Evolutionary conservation across 371 early-diverging fungal species (phyloP).

Genomic region (Rhizopus delemar): DNA sequence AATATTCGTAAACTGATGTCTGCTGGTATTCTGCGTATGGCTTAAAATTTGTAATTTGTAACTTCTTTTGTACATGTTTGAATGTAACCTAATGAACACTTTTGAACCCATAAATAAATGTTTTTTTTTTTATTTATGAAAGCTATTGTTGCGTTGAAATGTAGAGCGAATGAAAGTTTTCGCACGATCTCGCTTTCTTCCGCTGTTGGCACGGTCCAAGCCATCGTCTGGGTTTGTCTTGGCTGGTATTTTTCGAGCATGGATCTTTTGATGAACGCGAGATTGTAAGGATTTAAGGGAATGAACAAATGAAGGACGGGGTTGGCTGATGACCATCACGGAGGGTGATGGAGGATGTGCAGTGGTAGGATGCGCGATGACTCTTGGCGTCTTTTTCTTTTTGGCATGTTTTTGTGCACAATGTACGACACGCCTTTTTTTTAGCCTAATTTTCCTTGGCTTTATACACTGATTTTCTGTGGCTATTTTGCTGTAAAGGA

Average conservation of each 20-base stretch:
- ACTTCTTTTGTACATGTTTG: neutral
- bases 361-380: too few species aligned
- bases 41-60: slow-evolving; percentile 33
- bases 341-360: too few species aligned
- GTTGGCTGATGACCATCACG: too few species aligned
- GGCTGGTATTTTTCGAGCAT: too few species aligned
- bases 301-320: too few species aligned
- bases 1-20: slow-evolving; percentile 92
- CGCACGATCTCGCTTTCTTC: slow-evolving; percentile 10
- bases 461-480: neutral
- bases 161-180: slow-evolving; percentile 12
- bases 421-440: too few species aligned
- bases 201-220: neutral
- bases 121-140: neutral
- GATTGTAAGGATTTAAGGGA: too few species aligned
- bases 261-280: too few species aligned
- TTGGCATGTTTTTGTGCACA: too few species aligned
- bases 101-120: neutral
- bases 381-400: too few species aligned
- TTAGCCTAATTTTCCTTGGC: too few species aligned
- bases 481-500: slow-evolving; percentile 14
- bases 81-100: slow-evolving; percentile 1
- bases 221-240: neutral
- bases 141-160: slow-evolving; percentile 10
- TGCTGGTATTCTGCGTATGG: slow-evolving; percentile 82